Conservation (phyloP, 257 asterid species). For the Capsicum chinense region DNA sequence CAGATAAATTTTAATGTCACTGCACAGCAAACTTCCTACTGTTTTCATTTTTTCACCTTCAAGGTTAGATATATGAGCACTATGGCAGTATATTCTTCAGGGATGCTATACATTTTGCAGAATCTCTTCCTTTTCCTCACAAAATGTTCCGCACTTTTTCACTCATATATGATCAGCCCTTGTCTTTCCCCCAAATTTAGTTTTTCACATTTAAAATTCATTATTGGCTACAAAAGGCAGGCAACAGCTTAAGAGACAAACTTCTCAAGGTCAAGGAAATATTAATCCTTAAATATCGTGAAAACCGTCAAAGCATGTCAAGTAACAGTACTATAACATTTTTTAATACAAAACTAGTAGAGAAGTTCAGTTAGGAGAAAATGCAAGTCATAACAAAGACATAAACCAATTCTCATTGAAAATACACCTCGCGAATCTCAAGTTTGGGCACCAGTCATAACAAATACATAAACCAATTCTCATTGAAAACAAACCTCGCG, state of each 20-base stretch:
- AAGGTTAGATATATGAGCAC: background rate
- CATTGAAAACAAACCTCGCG: conserved; percentile 51
- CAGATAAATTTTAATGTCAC: background rate
- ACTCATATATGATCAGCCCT: conserved; percentile 8
- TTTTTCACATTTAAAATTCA: conserved; percentile 12
- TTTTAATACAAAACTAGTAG: background rate
- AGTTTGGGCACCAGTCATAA: conserved; percentile 45
- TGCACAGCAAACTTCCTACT: background rate
- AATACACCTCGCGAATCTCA: conserved; percentile 61
- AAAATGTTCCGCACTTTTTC: background rate
- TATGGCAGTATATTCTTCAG: background rate
- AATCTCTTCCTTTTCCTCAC: background rate
- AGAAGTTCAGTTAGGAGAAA: conserved; percentile 10
- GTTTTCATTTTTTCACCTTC: conserved; percentile 19
- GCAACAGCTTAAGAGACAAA: conserved; percentile 5
- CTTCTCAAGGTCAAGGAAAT: conserved; percentile 1
- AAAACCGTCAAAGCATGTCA: background rate
- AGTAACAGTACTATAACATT: conserved; percentile 7
- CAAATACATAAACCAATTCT: background rate
- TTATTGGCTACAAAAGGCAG: background rate
- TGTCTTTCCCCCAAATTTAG: background rate
- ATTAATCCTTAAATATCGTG: background rate
- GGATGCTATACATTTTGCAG: background rate
- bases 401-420: background rate
- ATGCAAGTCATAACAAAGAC: background rate